phyloP scores from a whole-genome alignment of 2,329 filamentous ascomycete genomes.

The Epichloe elymi region DNA sequence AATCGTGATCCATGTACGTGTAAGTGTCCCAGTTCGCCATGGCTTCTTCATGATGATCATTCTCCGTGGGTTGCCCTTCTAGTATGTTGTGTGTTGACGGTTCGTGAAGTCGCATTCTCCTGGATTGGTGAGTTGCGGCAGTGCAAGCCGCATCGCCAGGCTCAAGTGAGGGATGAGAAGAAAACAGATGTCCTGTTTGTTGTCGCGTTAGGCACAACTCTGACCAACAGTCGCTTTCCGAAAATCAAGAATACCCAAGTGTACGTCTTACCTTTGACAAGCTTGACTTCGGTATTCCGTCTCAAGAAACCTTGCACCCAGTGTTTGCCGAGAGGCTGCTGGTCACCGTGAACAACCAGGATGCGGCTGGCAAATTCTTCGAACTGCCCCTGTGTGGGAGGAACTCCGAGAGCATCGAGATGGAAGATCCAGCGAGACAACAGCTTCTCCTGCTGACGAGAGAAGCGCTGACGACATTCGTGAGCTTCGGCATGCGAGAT shows the following conservation, averaged over 20 bases:
- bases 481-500: conserved; percentile 8
- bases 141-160: conserved; percentile 3
- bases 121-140: conserved; percentile 5
- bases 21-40: conserved; percentile 4
- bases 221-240: neutral
- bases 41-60: conserved; percentile 7
- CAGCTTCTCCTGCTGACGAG: conserved; percentile 7
- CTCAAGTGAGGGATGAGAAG: conserved; percentile 3
- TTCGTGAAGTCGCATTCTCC: conserved; percentile 5
- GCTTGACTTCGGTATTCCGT: conserved; percentile 6
- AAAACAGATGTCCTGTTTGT: conserved; percentile 5
- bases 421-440: conserved; percentile 7
- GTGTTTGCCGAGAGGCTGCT: conserved; percentile 7
- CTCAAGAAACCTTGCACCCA: conserved; percentile 8
- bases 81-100: conserved; percentile 1
- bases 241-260: neutral
- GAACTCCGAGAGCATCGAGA: conserved; percentile 6
- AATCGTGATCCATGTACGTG: conserved; percentile 5
- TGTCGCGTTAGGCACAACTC: neutral
- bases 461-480: conserved; percentile 8
- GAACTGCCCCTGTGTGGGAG: conserved; percentile 6
- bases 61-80: conserved; percentile 4
- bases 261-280: conserved; percentile 6
- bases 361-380: conserved; percentile 7
- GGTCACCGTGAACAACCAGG: conserved; percentile 6